Conservation (phyloP, 257 asterid species). For the Echium plantagineum region DNA sequence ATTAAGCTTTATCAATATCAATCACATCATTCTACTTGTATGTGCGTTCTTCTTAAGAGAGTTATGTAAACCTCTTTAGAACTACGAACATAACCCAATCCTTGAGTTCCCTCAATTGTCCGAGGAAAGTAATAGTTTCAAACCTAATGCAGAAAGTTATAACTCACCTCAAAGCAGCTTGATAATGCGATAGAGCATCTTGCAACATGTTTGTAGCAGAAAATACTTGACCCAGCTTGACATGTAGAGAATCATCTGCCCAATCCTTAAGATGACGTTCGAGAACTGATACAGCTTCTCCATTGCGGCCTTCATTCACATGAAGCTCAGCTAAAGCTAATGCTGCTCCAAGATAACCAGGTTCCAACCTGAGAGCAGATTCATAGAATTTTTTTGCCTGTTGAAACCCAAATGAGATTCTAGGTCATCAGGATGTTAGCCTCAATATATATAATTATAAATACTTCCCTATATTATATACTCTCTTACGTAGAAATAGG, state of each 20-base stretch:
- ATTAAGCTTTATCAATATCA: too few relatives aligned
- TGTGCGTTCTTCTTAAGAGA: neutral
- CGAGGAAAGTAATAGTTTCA: neutral
- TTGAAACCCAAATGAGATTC: neutral
- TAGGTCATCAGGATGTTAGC: neutral
- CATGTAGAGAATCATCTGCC: slow-evolving; percentile 95
- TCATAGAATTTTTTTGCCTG: slow-evolving; percentile 96
- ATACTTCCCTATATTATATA: too few relatives aligned
- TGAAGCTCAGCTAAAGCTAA: slow-evolving; percentile 98
- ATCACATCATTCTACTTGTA: too few relatives aligned
- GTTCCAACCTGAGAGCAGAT: slow-evolving; percentile 95
- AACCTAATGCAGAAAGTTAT: neutral
- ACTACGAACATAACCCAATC: neutral
- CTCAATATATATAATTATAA: too few relatives aligned
- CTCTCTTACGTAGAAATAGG: neutral
- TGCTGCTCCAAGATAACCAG: slow-evolving; percentile 95
- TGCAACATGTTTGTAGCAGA: slow-evolving; percentile 87
- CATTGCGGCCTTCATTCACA: slow-evolving; percentile 83
- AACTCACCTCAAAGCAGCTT: slow-evolving; percentile 73
- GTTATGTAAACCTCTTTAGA: neutral
- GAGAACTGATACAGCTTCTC: slow-evolving; percentile 79
- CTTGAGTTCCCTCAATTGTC: neutral
- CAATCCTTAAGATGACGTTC: slow-evolving; percentile 82
- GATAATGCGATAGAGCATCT: slow-evolving; percentile 88
- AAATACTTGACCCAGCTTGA: slow-evolving; percentile 93